Base-by-base conservation (phyloP, 1,284 basidiomycete species). In the Ustilago crameri region DNA sequence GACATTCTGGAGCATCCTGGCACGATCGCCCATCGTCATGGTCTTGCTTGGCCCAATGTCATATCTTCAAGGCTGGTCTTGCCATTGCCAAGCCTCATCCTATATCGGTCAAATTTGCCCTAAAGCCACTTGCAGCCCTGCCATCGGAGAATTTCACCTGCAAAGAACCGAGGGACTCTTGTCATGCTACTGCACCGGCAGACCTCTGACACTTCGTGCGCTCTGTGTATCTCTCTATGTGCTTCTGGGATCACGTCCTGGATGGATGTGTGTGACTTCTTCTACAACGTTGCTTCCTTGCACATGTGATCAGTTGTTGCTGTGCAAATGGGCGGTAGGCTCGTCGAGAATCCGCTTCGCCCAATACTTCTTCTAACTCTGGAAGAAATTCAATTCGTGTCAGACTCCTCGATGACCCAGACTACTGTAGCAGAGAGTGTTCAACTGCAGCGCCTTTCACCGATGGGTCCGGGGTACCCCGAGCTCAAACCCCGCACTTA, bases 1-100 rank as follows among this genome's bases (percentile, higher is more conserved):
- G 3, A 26, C 17, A 9, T 34, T 14, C 64, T 67, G 34, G 64
- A 67, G 58, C 64, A 52, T 57, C 17, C 64, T 67, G 44, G 64
- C 64, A 61, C 64, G 54, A 60, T 7, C 4, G 38, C 9, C 30
- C 4, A 34, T 8, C 5, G n/a, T 3, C 24, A 26, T 27, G 12
- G 14, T 30, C 12, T 30, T 26, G 43, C 17, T n/a, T 8, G 15
- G 20, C 15, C 44, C 5, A 8, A 23, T 9, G 15, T 34, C 32
- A 34, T 9, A 34, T n/a, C n/a, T n/a, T n/a, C 30, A 30, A 30
- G 7, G 30, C 17, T 12, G 7, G 24, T 9, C n/a, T n/a, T 18
- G 14, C 35, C 14, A 14, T 17, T 37, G 34, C 42, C 43, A 37
- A 46, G 43, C 43, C 51, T 35, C 23, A 34, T 35, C 35, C 5